Evolutionary conservation across 1,284 basidiomycete species (phyloP).

Genomic region (Irpex sp.): DNA sequence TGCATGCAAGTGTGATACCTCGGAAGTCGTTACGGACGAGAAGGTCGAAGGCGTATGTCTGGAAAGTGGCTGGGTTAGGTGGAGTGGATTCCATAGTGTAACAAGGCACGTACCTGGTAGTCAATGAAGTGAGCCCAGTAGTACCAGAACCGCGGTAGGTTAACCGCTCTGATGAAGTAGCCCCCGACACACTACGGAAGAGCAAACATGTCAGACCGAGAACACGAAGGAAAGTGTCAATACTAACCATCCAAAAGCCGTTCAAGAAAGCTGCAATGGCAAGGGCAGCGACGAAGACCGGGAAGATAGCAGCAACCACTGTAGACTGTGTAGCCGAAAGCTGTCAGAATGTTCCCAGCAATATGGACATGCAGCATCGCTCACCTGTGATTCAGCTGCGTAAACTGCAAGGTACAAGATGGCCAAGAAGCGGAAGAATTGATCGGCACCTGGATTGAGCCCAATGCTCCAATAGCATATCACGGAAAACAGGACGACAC

Average conservation of each 20-base stretch:
- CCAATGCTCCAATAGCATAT: slow-evolving; percentile 36
- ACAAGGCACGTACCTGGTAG: slow-evolving; percentile 26
- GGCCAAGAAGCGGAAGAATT: slow-evolving; percentile 53
- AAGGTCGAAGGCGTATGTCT: slow-evolving; percentile 39
- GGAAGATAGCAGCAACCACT: slow-evolving; percentile 49
- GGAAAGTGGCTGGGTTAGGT: too few relatives aligned
- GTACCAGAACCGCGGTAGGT: slow-evolving; percentile 58
- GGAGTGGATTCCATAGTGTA: not conserved
- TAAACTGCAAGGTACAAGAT: slow-evolving; percentile 56
- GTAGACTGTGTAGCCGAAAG: slow-evolving; percentile 25
- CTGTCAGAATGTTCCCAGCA: not conserved
- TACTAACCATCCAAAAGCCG: slow-evolving; percentile 57
- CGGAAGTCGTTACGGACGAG: slow-evolving; percentile 46
- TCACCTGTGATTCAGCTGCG: slow-evolving; percentile 52
- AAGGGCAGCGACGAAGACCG: slow-evolving; percentile 59
- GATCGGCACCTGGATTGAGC: slow-evolving; percentile 41
- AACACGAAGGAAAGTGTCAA: slow-evolving; percentile 2
- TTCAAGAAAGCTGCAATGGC: slow-evolving; percentile 56
- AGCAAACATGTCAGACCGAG: not conserved
- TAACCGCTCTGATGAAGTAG: slow-evolving; percentile 44
- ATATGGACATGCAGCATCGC: not conserved
- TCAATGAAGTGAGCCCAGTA: slow-evolving; percentile 55
- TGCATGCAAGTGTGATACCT: slow-evolving; percentile 44
- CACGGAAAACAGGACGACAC: slow-evolving; percentile 31
- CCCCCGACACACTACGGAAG: slow-evolving; percentile 28